A percentile compares a stretch with the other conserved stretches of the same genome.
These are phyloP conservation scores for Lipomyces starkeyi DNA, from an alignment of 805 yeast genomes.

Conservation along the genomic window DNA sequence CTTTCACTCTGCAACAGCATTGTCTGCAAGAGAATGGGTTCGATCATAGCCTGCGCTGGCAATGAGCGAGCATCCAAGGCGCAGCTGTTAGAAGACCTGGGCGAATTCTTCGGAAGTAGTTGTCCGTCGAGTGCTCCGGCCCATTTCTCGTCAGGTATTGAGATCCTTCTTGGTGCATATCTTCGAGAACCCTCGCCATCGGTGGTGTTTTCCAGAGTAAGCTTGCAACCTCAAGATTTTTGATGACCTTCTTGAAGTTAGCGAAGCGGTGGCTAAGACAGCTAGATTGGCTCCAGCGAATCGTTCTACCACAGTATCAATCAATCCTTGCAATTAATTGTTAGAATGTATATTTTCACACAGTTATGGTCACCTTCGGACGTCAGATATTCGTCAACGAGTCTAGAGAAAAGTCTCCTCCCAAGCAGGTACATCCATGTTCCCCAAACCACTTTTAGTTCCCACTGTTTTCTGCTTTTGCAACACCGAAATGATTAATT, in stretches of 20 bases:
- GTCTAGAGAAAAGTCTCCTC: too few relatives aligned
- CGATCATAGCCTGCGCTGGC: not conserved
- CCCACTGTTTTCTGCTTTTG: too few relatives aligned
- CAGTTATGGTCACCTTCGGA: too few relatives aligned
- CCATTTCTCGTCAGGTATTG: not conserved
- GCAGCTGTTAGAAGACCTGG: not conserved
- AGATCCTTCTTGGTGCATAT: not conserved
- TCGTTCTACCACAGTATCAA: too few relatives aligned
- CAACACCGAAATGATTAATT: too few relatives aligned
- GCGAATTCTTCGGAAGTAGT: not conserved
- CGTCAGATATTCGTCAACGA: too few relatives aligned
- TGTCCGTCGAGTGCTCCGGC: not conserved
- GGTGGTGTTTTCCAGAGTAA: not conserved
- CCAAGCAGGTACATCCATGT: too few relatives aligned
- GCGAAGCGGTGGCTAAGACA: not conserved
- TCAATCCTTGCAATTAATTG: too few relatives aligned
- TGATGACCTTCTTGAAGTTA: not conserved
- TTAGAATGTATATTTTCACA: too few relatives aligned
- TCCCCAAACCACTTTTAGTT: too few relatives aligned
- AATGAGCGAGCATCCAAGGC: too few relatives aligned
- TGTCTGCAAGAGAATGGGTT: not conserved
- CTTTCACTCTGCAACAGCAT: not conserved
- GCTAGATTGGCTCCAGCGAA: too few relatives aligned
- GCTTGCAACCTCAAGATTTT: constrained; percentile 2
- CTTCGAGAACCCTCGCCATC: not conserved